Evolutionary conservation across 768 basidiomycete species (phyloP).

Genomic region (Boletales sp.): DNA sequence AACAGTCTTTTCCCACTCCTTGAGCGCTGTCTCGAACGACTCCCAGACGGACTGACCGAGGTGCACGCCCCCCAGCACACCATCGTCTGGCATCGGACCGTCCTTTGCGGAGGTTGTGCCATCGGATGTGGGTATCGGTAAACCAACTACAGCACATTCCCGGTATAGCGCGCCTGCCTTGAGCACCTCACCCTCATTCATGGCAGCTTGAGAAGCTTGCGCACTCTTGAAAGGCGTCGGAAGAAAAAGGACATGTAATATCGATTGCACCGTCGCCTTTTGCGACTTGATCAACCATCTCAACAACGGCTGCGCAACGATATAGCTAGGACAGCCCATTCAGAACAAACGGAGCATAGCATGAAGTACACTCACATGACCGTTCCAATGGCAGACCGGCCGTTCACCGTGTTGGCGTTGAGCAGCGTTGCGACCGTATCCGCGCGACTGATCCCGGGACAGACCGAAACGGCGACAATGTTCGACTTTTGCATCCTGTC

Average conservation of each 20-base stretch:
- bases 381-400: constrained; percentile 41
- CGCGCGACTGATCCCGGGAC: constrained; percentile 69
- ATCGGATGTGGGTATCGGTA: constrained; percentile 9
- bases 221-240: constrained; percentile 67
- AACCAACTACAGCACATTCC: too few relatives aligned
- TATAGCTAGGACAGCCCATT: constrained; percentile 45
- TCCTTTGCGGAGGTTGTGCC: constrained; percentile 24
- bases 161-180: constrained; percentile 72
- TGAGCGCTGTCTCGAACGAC: constrained; percentile 62
- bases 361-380: constrained; percentile 41
- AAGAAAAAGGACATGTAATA: constrained; percentile 80
- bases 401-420: constrained; percentile 24
- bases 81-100: constrained; percentile 50
- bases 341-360: neutral
- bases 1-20: constrained; percentile 54
- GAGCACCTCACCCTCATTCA: constrained; percentile 55
- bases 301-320: constrained; percentile 63
- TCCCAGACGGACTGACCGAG: constrained; percentile 75
- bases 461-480: constrained; percentile 69
- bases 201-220: constrained; percentile 14
- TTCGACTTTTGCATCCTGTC: constrained; percentile 58
- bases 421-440: constrained; percentile 58
- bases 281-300: constrained; percentile 70
- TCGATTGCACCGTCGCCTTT: constrained; percentile 58
- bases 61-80: constrained; percentile 67